Evolutionary conservation across 2,329 filamentous ascomycete genomes (phyloP), one percentile per base, ranked within the genome.

Genomic region (Chalaropsis ovoidea): DNA sequence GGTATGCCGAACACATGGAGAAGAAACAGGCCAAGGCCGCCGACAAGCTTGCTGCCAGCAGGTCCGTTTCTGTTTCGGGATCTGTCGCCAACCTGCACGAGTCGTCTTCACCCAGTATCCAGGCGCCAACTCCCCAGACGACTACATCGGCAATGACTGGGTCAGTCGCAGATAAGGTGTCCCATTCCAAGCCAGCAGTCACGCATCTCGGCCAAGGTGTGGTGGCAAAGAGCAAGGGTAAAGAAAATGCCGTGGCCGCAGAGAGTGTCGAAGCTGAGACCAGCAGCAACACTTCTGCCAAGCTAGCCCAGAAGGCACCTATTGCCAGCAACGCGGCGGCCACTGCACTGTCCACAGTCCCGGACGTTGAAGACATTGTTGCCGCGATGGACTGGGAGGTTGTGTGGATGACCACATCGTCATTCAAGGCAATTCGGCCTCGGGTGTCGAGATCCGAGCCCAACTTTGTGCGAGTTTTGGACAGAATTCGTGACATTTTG

Each of bases 351-450:
- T 31, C 22, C 27, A 19, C 49, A 15, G 49, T 56, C 27, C 22
- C 39, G 2, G 58, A 42, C 13, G 19, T 4, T 13, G 6, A 15
- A 42, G 19, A 24, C 19, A 7, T 35, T 31, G 31, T 31, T 31
- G 6, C n/a, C 13, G 49, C 64, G 7, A 67, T 67, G 65, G 65
- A 67, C 47, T 67, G 65, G 65, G 65, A 67, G 39, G 49, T 67
- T 41, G 47, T 64, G 24, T 67, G 61, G 65, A 62, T 64, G 13
- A 64, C 62, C 3, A 67, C 62, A 2, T 60, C 65, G 17, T 67
- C 65, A 22, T 67, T 67, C 43, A 67, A 67, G 35, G 39, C 43
- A n/a, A 64, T 67, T 24, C 54, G 65, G 17, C 65, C 65, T 10
- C 19, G 39, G 7, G 43, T 67, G 22, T 61, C 65, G 0, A 19